phyloP scores from a whole-genome alignment of 768 basidiomycete genomes.

The Kwoniella botswanensis region DNA sequence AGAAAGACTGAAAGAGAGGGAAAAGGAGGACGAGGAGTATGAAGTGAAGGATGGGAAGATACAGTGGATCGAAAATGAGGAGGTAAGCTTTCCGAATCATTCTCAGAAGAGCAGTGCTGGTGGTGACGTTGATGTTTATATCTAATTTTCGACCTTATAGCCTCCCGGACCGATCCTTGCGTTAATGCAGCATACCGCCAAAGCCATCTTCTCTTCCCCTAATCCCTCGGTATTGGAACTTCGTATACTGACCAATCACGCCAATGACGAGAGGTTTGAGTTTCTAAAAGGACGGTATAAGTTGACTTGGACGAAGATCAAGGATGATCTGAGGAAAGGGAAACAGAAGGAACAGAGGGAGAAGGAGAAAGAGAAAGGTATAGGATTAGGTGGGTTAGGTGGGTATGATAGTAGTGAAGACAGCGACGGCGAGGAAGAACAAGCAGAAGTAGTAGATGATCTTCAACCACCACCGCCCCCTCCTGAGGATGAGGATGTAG shows the following conservation, averaged over 20 bases:
- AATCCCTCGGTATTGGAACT: slow-evolving; percentile 84
- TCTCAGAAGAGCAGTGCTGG: neutral
- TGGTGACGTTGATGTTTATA: too few relatives aligned
- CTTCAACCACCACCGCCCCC: slow-evolving; percentile 4
- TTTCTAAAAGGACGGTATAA: slow-evolving; percentile 81
- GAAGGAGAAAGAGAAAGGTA: slow-evolving; percentile 15
- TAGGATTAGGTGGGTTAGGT: slow-evolving; percentile 17
- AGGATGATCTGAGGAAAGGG: slow-evolving; percentile 58
- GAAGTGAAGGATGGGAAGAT: slow-evolving; percentile 67
- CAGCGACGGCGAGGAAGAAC: neutral
- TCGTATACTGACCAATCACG: slow-evolving; percentile 85
- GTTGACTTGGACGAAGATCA: slow-evolving; percentile 67
- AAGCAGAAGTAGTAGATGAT: neutral
- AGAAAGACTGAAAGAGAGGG: slow-evolving; percentile 64
- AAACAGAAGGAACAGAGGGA: slow-evolving; percentile 6
- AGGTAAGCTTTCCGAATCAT: slow-evolving; percentile 24
- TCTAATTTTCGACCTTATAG: neutral
- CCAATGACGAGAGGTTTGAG: slow-evolving; percentile 75
- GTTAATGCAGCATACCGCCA: slow-evolving; percentile 76
- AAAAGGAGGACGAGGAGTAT: slow-evolving; percentile 66
- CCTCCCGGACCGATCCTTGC: slow-evolving; percentile 66
- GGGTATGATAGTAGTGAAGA: slow-evolving; percentile 23
- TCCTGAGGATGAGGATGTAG: neutral
- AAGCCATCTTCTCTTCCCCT: slow-evolving; percentile 70
- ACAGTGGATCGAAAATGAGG: slow-evolving; percentile 27